phyloP scores from a whole-genome alignment of 805 yeast species.

The Zygotorulaspora danielsina region DNA sequence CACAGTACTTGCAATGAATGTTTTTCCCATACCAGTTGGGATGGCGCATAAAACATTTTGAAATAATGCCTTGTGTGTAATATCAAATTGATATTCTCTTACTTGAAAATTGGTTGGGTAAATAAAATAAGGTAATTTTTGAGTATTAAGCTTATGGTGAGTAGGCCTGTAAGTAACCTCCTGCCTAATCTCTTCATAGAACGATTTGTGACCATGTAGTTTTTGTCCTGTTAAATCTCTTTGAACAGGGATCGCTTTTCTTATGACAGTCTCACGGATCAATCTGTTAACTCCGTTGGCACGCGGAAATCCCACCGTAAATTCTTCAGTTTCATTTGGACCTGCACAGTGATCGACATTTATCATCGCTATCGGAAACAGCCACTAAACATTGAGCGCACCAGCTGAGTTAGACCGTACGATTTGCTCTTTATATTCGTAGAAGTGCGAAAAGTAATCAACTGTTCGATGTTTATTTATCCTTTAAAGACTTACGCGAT shows the following conservation, averaged over 20 bases:
- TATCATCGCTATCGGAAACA: background rate
- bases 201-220: constrained; percentile 28
- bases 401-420: background rate
- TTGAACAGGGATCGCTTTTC: constrained; percentile 35
- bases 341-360: background rate
- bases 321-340: background rate
- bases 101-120: constrained; percentile 84
- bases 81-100: constrained; percentile 84
- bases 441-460: no score
- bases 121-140: constrained; percentile 46
- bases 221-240: constrained; percentile 35
- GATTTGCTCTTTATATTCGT: no score
- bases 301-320: background rate
- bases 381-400: background rate
- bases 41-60: constrained; percentile 80
- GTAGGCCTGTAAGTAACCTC: constrained; percentile 41
- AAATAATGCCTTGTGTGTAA: constrained; percentile 66
- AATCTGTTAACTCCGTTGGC: constrained; percentile 25
- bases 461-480: no score
- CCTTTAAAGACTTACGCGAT: no score
- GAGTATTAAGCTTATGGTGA: constrained; percentile 47
- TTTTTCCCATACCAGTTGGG: constrained; percentile 97
- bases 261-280: constrained; percentile 31
- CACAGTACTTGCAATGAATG: constrained; percentile 90
- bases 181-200: constrained; percentile 39